These are phyloP conservation scores for Agrocybe praecox DNA, from an alignment of 768 basidiomycete genomes.

Conservation along the genomic window DNA sequence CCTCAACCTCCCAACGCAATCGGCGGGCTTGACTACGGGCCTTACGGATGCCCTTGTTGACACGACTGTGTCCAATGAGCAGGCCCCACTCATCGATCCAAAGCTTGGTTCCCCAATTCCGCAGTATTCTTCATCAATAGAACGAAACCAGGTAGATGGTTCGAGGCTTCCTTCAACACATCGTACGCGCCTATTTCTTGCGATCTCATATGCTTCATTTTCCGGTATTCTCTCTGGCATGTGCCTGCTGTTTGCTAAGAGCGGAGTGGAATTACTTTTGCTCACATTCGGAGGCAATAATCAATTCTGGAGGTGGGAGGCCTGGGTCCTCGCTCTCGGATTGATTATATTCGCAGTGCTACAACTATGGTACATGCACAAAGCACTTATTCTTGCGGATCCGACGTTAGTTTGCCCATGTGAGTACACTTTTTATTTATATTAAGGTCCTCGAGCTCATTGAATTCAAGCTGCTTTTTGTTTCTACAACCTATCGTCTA, in stretches of 20 bases:
- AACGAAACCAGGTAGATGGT: constrained; percentile 18
- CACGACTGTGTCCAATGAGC: constrained; percentile 42
- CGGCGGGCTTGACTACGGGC: constrained; percentile 39
- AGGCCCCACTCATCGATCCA: constrained; percentile 57
- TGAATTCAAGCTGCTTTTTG: constrained; percentile 76
- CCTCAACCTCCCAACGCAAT: constrained; percentile 38
- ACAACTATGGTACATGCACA: constrained; percentile 86
- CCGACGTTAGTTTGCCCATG: constrained; percentile 87
- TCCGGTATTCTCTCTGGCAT: constrained; percentile 91
- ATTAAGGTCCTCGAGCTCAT: constrained; percentile 12
- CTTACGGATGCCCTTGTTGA: constrained; percentile 33
- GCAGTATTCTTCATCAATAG: constrained; percentile 18
- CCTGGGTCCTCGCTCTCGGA: constrained; percentile 79
- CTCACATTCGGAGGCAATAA: constrained; percentile 75
- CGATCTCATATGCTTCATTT: constrained; percentile 84
- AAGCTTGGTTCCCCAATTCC: constrained; percentile 32
- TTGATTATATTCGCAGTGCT: constrained; percentile 75
- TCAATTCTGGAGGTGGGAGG: constrained; percentile 83
- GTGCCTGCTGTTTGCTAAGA: constrained; percentile 93
- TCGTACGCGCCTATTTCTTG: constrained; percentile 63
- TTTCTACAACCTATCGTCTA: constrained; percentile 92
- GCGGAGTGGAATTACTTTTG: constrained; percentile 86
- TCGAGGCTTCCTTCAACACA: constrained; percentile 27
- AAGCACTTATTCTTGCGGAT: constrained; percentile 76
- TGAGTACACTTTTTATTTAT: constrained; percentile 37